A percentile compares a stretch with the other conserved stretches of the same genome.
These are phyloP conservation scores for Monotropa hypopitys DNA, from an alignment of 179 eudicot species.

Conservation along the genomic window DNA sequence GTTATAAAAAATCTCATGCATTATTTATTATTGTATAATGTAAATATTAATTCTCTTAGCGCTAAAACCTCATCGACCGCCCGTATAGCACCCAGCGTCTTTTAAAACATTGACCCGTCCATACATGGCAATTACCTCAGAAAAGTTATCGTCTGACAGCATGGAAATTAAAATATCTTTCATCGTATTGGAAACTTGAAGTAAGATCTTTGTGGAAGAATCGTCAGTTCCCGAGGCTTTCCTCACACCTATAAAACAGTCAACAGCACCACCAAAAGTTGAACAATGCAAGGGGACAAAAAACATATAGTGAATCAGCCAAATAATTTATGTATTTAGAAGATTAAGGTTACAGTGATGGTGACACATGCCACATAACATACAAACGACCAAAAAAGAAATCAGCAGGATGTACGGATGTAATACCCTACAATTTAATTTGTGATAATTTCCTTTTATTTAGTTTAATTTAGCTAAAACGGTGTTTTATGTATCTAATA, in stretches of 20 bases:
- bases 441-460: too few relatives aligned
- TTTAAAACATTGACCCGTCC: too few relatives aligned
- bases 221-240: slow-evolving; percentile 24
- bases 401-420: not conserved
- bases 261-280: slow-evolving; percentile 1
- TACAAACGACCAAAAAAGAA: not conserved
- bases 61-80: too few relatives aligned
- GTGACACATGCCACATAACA: not conserved
- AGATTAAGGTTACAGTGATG: not conserved
- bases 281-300: not conserved
- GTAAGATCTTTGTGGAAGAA: slow-evolving; percentile 21
- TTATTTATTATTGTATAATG: too few relatives aligned
- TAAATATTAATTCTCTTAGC: too few relatives aligned
- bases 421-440: too few relatives aligned
- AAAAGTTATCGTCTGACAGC: slow-evolving; percentile 61
- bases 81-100: too few relatives aligned
- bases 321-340: not conserved
- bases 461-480: too few relatives aligned
- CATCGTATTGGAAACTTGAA: slow-evolving; percentile 36
- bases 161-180: slow-evolving; percentile 35
- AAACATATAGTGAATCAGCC: not conserved
- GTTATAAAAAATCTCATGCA: too few relatives aligned
- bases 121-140: slow-evolving; percentile 37
- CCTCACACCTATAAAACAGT: slow-evolving; percentile 35
- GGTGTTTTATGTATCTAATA: too few relatives aligned